Base-by-base conservation (phyloP, 495 filamentous ascomycete species). In the Neurospora sublineolata region DNA sequence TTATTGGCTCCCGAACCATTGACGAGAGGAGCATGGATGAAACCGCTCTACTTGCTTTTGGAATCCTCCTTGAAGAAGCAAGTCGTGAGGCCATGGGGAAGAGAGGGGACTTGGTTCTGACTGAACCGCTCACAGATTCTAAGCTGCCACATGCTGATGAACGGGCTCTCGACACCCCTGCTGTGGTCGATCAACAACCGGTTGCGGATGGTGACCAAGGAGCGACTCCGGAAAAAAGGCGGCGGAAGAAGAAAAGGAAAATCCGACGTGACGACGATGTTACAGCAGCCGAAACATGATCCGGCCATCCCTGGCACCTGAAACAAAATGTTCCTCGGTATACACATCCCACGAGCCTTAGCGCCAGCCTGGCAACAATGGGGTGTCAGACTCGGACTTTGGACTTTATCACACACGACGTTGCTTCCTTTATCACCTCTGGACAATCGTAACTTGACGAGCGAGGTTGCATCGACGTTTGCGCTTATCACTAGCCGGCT, bases 11-110 rank as follows among this genome's bases (percentile, higher is more conserved):
- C 2, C 68, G 74, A 42, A 69, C 37, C 7, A 33, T 85, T 52
- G 86, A 89, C 70, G 88, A 89, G 77, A 81, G 85, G 37, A 93
- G 88, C 73, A 86, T 97, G 87, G 92, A 97, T 76, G 94, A 93
- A 80, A 94, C 92, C 10, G 93, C 93, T 1, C 78, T 97, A 69
- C 82, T 97, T 71, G 91, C 91, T 0, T 82, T 96, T 79, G 94
- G 93, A 0, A 88, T 97, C 33, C 75, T 97, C 70, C 79, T 97
- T 40, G 94, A 97, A 80, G 94, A 97, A 77, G 84, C 90, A 70
- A 82, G 86, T 5, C 83, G 83, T 20, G 87, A 90, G 58, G 80
- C 80, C 0, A 81, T 97, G 14, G 93, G 92, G 1, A 83, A 86
- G 39, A 90, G 84, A 1, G 94, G 92, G 4, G 90, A 95, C 79